Percentiles rank a stretch among this genome's conserved stretches.
These are phyloP conservation scores for Penicillium occitanis DNA, from an alignment of 2,329 filamentous ascomycete genomes.

Conservation along the genomic window DNA sequence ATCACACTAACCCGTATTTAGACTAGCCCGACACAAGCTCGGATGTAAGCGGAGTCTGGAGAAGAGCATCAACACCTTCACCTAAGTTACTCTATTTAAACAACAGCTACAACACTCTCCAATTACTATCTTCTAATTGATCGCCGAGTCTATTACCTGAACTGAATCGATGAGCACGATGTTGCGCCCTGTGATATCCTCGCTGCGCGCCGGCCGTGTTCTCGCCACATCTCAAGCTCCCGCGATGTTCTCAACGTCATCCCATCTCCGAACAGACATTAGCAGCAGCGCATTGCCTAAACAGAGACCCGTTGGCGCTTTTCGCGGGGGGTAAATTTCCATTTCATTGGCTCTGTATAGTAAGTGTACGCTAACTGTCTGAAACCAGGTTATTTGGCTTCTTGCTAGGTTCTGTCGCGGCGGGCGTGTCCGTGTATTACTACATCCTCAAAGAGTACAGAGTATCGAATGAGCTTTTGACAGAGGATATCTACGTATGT, in stretches of 20 bases:
- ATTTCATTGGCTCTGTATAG: slow-evolving; percentile 19
- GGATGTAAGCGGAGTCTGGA: slow-evolving; percentile 7
- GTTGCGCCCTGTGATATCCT: slow-evolving; percentile 1
- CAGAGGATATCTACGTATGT: slow-evolving; percentile 94
- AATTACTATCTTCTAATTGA: background rate
- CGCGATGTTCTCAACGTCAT: slow-evolving; percentile 38
- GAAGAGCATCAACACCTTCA: background rate
- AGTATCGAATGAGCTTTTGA: slow-evolving; percentile 86
- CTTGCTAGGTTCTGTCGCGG: slow-evolving; percentile 76
- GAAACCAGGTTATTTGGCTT: slow-evolving; percentile 82
- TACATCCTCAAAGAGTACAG: slow-evolving; percentile 94
- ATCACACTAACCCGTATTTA: background rate
- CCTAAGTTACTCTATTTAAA: background rate
- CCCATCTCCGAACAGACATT: slow-evolving; percentile 36
- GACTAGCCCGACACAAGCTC: background rate
- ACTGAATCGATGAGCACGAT: background rate
- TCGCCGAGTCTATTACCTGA: background rate
- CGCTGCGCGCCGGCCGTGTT: slow-evolving; percentile 24
- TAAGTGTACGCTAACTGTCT: slow-evolving; percentile 10
- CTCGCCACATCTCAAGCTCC: slow-evolving; percentile 25
- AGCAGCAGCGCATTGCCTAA: slow-evolving; percentile 45
- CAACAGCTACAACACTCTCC: background rate
- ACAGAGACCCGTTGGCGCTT: slow-evolving; percentile 68
- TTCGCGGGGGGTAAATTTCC: slow-evolving; percentile 65
- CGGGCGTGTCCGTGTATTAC: slow-evolving; percentile 81